phyloP scores from a whole-genome alignment of 345 rosid species.

The Geranium brycei region DNA sequence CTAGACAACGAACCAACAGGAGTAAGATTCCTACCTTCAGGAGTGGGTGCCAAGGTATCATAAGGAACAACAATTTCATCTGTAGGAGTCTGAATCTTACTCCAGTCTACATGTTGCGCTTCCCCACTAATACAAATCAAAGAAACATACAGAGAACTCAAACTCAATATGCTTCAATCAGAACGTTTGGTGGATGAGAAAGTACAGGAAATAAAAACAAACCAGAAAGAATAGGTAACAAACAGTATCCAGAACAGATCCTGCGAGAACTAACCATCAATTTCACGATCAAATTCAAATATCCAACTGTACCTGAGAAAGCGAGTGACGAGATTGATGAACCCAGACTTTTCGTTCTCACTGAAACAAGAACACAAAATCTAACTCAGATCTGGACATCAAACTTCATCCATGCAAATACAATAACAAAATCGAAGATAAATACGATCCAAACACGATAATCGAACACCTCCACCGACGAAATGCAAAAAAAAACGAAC shows the following conservation, averaged over 20 bases:
- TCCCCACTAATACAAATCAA: conserved; percentile 29
- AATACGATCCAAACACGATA: neutral
- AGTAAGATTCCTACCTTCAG: conserved; percentile 20
- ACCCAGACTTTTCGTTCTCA: conserved; percentile 66
- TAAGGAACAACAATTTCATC: conserved; percentile 50
- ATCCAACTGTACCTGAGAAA: conserved; percentile 46
- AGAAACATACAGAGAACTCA: neutral
- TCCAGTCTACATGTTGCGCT: conserved; percentile 48
- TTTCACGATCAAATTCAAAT: no score
- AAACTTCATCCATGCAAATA: conserved; percentile 3
- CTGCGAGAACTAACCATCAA: neutral
- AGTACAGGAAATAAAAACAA: no score
- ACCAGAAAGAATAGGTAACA: no score
- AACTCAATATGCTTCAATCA: neutral
- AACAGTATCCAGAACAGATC: neutral
- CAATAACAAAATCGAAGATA: neutral
- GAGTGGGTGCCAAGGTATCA: conserved; percentile 31
- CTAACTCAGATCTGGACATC: neutral
- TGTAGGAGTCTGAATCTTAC: conserved; percentile 46
- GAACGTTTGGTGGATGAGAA: no score
- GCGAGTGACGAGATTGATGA: conserved; percentile 76
- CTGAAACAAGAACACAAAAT: conserved; percentile 16
- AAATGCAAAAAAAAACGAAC: no score
- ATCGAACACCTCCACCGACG: no score
- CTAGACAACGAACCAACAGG: no score